A percentile compares a stretch with the other conserved stretches of the same genome.
These are phyloP conservation scores for Cordyceps tenuipes DNA, from an alignment of 2,329 filamentous ascomycete species.

Conservation along the genomic window DNA sequence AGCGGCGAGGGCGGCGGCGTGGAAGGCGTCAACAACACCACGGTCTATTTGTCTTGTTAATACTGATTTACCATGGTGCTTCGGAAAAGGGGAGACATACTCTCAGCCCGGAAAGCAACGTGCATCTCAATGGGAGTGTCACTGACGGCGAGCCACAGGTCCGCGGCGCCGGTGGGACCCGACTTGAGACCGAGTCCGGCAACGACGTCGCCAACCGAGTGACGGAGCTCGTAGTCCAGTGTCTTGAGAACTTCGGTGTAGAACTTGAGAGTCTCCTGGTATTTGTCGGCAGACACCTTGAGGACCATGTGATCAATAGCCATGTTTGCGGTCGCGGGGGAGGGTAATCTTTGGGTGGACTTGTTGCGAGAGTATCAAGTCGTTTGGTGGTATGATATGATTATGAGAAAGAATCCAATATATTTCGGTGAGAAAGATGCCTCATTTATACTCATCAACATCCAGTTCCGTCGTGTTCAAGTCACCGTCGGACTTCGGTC, in stretches of 20 bases:
- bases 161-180: conserved; percentile 10
- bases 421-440: background rate
- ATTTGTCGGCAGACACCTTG: conserved; percentile 20
- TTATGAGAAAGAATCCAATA: background rate
- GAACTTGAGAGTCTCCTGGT: conserved; percentile 23
- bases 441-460: background rate
- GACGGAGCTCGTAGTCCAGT: conserved; percentile 26
- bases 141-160: conserved; percentile 6
- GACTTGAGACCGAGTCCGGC: conserved; percentile 24
- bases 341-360: background rate
- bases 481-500: conserved; percentile 6
- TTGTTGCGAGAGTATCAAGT: background rate
- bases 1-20: conserved; percentile 31
- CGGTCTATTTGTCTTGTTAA: conserved; percentile 23
- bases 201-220: conserved; percentile 21
- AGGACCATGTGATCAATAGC: conserved; percentile 29
- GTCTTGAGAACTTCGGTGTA: conserved; percentile 28
- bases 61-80: too few relatives aligned
- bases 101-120: conserved; percentile 24
- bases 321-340: conserved; percentile 19
- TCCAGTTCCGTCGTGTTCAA: background rate
- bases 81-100: conserved; percentile 3
- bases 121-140: conserved; percentile 16
- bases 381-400: background rate
- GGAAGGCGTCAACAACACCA: conserved; percentile 35